Percentiles rank a stretch among this genome's conserved stretches.
phyloP scores from a whole-genome alignment of 2,329 filamentous ascomycete genomes.

The Acephala macrosclerotiorum region DNA sequence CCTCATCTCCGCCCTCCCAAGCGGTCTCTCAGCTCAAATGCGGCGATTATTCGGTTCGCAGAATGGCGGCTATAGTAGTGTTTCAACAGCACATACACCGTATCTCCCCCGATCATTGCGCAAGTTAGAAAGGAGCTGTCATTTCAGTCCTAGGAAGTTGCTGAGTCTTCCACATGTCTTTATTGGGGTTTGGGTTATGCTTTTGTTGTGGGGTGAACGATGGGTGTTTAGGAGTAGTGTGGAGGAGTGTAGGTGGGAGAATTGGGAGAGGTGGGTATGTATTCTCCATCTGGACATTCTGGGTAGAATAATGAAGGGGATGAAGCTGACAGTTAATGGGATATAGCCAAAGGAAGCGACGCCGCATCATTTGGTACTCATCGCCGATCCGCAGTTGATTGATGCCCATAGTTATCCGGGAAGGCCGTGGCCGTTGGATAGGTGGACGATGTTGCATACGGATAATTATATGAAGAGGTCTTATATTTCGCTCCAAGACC shows the following conservation, averaged over 20 bases:
- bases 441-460: constrained; percentile 74
- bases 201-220: constrained; percentile 86
- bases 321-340: constrained; percentile 32
- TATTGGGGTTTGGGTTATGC: constrained; percentile 75
- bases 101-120: constrained; percentile 31
- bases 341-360: constrained; percentile 75
- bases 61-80: constrained; percentile 18
- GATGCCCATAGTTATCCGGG: constrained; percentile 79
- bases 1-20: constrained; percentile 34
- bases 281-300: constrained; percentile 15
- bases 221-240: constrained; percentile 77
- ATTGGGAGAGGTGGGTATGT: constrained; percentile 92
- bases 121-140: constrained; percentile 50
- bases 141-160: constrained; percentile 52
- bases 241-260: constrained; percentile 77
- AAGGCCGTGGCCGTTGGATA: constrained; percentile 74
- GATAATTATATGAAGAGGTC: constrained; percentile 89
- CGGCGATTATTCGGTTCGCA: constrained; percentile 29
- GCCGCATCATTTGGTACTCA: constrained; percentile 76
- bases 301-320: constrained; percentile 15
- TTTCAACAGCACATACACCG: constrained; percentile 27
- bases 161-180: constrained; percentile 72
- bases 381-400: constrained; percentile 77
- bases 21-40: constrained; percentile 34
- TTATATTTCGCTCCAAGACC: constrained; percentile 78